Evolutionary conservation across 805 yeast genomes (phyloP), one percentile per base, ranked within the genome.

Genomic region (Metschnikowia kunwiensis): DNA sequence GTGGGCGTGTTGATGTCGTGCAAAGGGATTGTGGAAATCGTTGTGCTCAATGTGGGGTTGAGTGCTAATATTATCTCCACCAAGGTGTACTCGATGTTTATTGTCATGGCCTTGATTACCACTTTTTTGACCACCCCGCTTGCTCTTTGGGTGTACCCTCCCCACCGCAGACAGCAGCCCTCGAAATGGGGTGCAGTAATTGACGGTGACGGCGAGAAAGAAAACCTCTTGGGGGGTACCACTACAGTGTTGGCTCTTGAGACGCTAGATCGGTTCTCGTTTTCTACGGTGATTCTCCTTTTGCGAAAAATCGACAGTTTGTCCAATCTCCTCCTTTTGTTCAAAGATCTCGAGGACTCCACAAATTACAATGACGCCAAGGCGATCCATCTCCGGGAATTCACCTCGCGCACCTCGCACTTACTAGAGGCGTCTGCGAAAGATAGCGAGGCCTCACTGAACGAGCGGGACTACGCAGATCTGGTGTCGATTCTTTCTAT

Each of bases 1-100:
- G 91, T 83, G 24, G 95, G 94, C 35, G 74, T 82, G 16, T 66
- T 85, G 48, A 85, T 85, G 93, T 82, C 91, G 5, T 85, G 95
- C 70, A 85, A 85, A 59, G 95, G 95, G 59, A 82, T 84, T 45
- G 93, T 84, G 16, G 94, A 84, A 59, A 80, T 84, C 55, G 89
- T 84, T 27, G 93, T 84, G 14, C 65, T 84, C 46, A 78, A 76
- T 27, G 78, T 82, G 16, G 95, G 95, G 32, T 67, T 83, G 37
- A 78, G 75, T 43, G 83, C 93, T 5, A 75, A 75, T 0, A 85
- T 85, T 36, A 77, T 85, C 33, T 66, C 78, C 4, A 69, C 71
- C 38, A 77, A 75, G 43, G 78, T 80, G 1, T 85, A 77, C 55
- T 80, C 89, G 12, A 85, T 85, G 89, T 83, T 85, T 53, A 76